Conservation (phyloP, 1,284 basidiomycete species). For the Cryptococcus deneoformans region DNA sequence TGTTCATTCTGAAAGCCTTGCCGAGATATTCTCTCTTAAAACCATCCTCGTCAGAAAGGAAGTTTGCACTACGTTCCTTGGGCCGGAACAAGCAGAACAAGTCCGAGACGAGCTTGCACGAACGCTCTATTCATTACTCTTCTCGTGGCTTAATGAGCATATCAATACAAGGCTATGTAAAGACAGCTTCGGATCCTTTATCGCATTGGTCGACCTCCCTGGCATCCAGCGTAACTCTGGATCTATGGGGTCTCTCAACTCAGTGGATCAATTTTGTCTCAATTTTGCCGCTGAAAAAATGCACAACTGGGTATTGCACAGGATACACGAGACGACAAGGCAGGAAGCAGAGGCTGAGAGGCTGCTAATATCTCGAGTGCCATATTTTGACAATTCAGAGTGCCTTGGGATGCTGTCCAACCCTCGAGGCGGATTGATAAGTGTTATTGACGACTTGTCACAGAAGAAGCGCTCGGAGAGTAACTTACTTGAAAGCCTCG, state of each 20-base stretch:
- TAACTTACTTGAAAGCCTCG: constrained; percentile 91
- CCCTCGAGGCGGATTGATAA: constrained; percentile 84
- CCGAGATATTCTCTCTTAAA: constrained; percentile 84
- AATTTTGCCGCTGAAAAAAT: constrained; percentile 93
- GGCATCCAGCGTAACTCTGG: constrained; percentile 83
- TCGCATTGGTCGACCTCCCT: constrained; percentile 93
- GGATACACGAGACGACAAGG: constrained; percentile 65
- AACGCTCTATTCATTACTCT: constrained; percentile 89
- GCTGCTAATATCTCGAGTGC: constrained; percentile 59
- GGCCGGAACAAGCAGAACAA: constrained; percentile 85
- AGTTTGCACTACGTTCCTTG: constrained; percentile 92
- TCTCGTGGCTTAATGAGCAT: constrained; percentile 95
- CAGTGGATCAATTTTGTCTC: constrained; percentile 92
- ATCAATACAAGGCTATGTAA: constrained; percentile 92
- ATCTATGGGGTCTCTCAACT: constrained; percentile 67
- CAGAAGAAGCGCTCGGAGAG: constrained; percentile 86
- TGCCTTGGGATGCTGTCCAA: constrained; percentile 83
- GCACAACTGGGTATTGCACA: constrained; percentile 77
- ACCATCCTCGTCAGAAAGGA: constrained; percentile 91
- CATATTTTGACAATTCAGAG: constrained; percentile 90
- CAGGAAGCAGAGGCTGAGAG: constrained; percentile 83
- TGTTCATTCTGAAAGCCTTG: constrained; percentile 69
- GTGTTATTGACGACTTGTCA: constrained; percentile 98
- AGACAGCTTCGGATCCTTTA: constrained; percentile 86
- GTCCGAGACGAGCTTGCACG: constrained; percentile 93